phyloP scores from a whole-genome alignment of 495 filamentous ascomycete genomes.

The Sabuloglossum arenarium region DNA sequence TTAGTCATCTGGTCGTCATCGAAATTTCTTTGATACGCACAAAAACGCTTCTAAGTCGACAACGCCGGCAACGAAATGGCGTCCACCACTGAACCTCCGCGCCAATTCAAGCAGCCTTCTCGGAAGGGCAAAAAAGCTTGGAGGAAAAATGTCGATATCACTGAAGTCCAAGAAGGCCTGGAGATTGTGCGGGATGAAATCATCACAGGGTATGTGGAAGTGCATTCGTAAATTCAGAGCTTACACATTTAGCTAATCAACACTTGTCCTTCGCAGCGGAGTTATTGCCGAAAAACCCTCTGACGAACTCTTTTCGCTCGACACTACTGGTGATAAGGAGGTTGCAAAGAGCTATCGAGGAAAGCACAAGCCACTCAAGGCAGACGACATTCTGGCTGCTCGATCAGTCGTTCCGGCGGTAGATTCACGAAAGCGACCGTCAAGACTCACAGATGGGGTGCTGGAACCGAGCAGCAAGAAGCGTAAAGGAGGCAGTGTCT shows the following conservation, averaged over 20 bases:
- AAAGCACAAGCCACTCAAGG: slow-evolving; percentile 52
- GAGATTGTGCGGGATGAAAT: slow-evolving; percentile 70
- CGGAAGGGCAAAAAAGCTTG: slow-evolving; percentile 97
- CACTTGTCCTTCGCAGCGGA: slow-evolving; percentile 31
- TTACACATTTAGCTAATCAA: neutral
- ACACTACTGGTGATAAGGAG: slow-evolving; percentile 42
- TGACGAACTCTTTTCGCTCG: slow-evolving; percentile 62
- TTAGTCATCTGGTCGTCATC: slow-evolving; percentile 11
- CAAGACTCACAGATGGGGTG: slow-evolving; percentile 41
- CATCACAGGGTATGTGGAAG: slow-evolving; percentile 49
- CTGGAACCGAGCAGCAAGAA: slow-evolving; percentile 46
- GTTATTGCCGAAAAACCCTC: slow-evolving; percentile 60
- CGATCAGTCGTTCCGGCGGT: slow-evolving; percentile 66
- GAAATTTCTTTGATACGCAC: neutral
- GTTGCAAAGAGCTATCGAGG: slow-evolving; percentile 42
- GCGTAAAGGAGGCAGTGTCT: slow-evolving; percentile 51
- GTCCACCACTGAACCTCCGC: slow-evolving; percentile 19
- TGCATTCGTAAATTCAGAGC: neutral
- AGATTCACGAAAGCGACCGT: slow-evolving; percentile 45
- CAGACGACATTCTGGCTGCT: slow-evolving; percentile 74
- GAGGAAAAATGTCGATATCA: slow-evolving; percentile 92
- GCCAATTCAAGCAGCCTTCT: slow-evolving; percentile 60
- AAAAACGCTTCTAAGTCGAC: neutral
- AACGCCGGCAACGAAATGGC: neutral
- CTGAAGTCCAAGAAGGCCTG: slow-evolving; percentile 64